phyloP scores from a whole-genome alignment of 352 stramenopile genomes.

The Achlya hypogyna region DNA sequence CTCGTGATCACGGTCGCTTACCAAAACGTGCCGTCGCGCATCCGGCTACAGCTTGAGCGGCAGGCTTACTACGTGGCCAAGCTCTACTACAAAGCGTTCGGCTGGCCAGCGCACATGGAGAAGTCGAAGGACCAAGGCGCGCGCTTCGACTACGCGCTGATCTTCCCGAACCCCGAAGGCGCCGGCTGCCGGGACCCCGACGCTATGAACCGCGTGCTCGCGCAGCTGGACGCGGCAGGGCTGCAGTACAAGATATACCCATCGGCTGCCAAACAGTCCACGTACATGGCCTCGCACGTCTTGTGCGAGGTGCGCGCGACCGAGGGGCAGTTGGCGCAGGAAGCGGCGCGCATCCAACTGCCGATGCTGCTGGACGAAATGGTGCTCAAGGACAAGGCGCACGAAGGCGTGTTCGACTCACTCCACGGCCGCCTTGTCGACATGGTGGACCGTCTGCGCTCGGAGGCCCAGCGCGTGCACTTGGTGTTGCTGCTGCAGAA shows the following conservation, averaged over 20 bases:
- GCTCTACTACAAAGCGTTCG: slow-evolving; percentile 21
- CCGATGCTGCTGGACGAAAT: slow-evolving; percentile 56
- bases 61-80: slow-evolving; percentile 20
- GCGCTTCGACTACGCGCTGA: slow-evolving; percentile 9
- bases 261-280: slow-evolving; percentile 7
- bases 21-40: slow-evolving; percentile 17
- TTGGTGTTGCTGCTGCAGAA: slow-evolving; percentile 15
- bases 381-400: slow-evolving; percentile 19
- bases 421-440: slow-evolving; percentile 15
- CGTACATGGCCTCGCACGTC: slow-evolving; percentile 26
- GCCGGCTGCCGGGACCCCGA: neutral
- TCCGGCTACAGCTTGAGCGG: slow-evolving; percentile 14
- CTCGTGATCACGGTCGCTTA: slow-evolving; percentile 12
- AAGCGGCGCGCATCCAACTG: slow-evolving; percentile 61
- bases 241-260: slow-evolving; percentile 18
- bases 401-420: slow-evolving; percentile 16
- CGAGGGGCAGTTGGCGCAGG: slow-evolving; percentile 53
- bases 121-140: neutral
- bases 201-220: neutral
- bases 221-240: neutral
- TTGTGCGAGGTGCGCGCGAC: slow-evolving; percentile 79
- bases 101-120: slow-evolving; percentile 14
- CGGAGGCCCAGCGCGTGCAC: slow-evolving; percentile 13
- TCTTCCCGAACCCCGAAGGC: slow-evolving; percentile 18
- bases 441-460: slow-evolving; percentile 12